Base-by-base conservation (phyloP, 1,139 yeast genomes). In the Candida freyschussii region DNA sequence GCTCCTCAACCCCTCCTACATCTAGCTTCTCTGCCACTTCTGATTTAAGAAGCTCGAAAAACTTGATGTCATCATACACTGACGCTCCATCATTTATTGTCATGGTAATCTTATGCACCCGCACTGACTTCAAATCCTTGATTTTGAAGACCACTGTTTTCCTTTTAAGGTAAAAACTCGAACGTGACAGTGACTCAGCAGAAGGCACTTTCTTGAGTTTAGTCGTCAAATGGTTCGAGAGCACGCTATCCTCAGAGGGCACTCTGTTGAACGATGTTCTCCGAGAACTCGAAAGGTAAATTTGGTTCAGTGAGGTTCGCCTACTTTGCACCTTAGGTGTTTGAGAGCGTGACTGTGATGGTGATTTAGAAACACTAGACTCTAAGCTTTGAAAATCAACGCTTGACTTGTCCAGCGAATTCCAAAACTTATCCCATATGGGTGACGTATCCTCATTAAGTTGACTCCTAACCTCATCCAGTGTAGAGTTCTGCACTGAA, bases 351-450 rank as follows among this genome's bases (percentile, higher is more conserved):
- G 52, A 44, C 2, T 39, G 34, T 0, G 45, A 34, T 20, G 40
- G 37, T 2, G 37, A 31, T 11, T 26, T 28, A 7, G 43, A 37
- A 12, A 48, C 46, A 20, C 43, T 44, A n/a, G 42, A 34, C 24
- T 45, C 53, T 29, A 50, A 36, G 16, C 25, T 37, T 11, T 50
- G 47, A 17, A 50, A 44, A 24, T 49, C 53, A 19, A 43, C 54
- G 14, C 39, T 52, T 4, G 55, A 49, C 32, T 43, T 50, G 24
- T 60, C 65, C 37, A 62, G 44, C 4, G 62, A 50, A 11, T 55
- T 60, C 67, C 67, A 63, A 32, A 63, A 60, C 23, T 43, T 48
- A 33, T 60, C 62, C 67, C 67, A 63, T 4, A 60, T 55, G 1
- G 64, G 62, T 1, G 41, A 26, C n/a, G 33, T 27, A 3, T 57